phyloP scores from a whole-genome alignment of 2,329 filamentous ascomycete genomes.

The Ilyonectria robusta region DNA sequence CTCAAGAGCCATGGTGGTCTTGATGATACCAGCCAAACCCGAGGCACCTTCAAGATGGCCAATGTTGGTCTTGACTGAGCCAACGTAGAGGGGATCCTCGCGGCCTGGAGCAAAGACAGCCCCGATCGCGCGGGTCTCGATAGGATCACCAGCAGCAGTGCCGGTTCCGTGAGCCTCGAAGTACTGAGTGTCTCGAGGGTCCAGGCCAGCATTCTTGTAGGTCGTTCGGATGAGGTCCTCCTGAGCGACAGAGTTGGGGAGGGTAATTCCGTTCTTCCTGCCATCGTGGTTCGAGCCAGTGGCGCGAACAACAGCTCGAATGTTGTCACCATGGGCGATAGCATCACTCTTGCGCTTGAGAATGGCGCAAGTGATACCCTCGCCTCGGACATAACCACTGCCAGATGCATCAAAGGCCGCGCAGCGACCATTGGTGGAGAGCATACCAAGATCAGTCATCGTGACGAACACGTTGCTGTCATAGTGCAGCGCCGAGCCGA shows the following conservation, averaged over 20 bases:
- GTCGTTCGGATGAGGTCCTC: conserved; percentile 24
- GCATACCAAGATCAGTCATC: conserved; percentile 47
- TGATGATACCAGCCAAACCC: conserved; percentile 43
- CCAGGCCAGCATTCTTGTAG: conserved; percentile 30
- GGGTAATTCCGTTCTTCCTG: conserved; percentile 54
- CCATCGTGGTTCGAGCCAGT: conserved; percentile 27
- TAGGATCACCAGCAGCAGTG: conserved; percentile 66
- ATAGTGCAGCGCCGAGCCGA: conserved; percentile 42
- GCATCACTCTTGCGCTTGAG: conserved; percentile 27
- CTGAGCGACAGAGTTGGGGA: conserved; percentile 28
- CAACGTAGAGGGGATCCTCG: conserved; percentile 27
- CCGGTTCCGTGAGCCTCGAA: conserved; percentile 68
- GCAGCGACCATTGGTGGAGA: conserved; percentile 45
- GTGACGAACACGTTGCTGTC: conserved; percentile 40
- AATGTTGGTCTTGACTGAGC: conserved; percentile 46
- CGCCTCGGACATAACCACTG: conserved; percentile 40
- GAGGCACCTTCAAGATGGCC: conserved; percentile 44
- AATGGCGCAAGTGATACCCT: conserved; percentile 44
- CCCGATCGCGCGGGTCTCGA: conserved; percentile 62
- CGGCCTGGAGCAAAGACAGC: conserved; percentile 34
- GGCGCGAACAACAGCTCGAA: conserved; percentile 27
- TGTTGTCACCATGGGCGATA: conserved; percentile 18
- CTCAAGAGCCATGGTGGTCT: conserved; percentile 42
- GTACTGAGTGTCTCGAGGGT: conserved; percentile 37
- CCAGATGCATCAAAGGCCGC: conserved; percentile 54